Conservation (phyloP, 257 asterid genomes). For the Solanum paucissectum region DNA sequence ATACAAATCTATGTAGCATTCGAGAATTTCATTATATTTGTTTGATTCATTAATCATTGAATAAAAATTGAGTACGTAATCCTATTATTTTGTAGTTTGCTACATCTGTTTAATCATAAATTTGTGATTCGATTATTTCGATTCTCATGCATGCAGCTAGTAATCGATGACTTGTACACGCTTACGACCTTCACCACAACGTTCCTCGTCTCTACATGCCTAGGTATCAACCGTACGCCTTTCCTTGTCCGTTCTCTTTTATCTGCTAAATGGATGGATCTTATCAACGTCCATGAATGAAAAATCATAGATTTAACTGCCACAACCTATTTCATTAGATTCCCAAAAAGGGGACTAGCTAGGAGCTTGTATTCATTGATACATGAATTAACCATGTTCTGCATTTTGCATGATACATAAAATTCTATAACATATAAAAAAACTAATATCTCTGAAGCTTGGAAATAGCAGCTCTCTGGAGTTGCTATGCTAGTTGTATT, state of each 20-base stretch:
- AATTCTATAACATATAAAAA: background rate
- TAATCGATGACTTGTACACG: too few species aligned
- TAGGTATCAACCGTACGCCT: too few species aligned
- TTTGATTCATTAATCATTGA: background rate
- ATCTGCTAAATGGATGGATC: background rate
- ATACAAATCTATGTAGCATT: background rate
- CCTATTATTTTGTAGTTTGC: background rate
- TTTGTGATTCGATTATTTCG: too few species aligned
- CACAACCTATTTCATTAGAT: background rate
- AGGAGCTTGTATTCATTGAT: background rate
- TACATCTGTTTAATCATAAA: too few species aligned
- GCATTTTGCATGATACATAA: background rate
- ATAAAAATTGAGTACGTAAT: background rate
- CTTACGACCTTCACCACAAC: background rate
- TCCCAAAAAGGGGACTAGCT: background rate
- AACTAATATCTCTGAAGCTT: background rate
- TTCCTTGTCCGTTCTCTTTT: too few species aligned
- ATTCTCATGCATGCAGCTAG: too few species aligned
- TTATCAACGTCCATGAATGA: too few species aligned
- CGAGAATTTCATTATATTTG: background rate
- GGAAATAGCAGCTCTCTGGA: background rate
- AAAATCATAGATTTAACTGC: background rate
- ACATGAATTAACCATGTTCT: background rate
- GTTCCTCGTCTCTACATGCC: background rate
- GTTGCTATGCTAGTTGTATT: background rate